A percentile compares a stretch with the other conserved stretches of the same genome.
Conservation (phyloP, 1,139 yeast species). For the Nakaseomyces nivariensis region DNA sequence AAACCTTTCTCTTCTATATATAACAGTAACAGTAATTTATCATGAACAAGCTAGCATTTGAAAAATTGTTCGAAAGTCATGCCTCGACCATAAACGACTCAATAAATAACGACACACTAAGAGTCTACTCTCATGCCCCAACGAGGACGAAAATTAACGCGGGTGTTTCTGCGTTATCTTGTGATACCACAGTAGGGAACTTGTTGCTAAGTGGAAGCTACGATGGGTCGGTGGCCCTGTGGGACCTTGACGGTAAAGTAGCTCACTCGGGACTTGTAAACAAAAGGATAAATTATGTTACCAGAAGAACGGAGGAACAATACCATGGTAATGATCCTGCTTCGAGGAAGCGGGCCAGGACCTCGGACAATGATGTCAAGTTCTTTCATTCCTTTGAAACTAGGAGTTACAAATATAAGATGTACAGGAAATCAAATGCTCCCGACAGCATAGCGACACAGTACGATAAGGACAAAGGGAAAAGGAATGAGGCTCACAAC, state of each 20-base stretch:
- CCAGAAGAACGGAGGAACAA: background rate
- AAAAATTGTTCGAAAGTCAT: background rate
- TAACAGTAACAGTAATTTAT: no score
- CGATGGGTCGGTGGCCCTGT: constrained; percentile 58
- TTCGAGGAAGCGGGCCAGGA: background rate
- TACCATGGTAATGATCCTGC: no score
- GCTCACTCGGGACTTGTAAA: constrained; percentile 9
- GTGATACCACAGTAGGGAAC: background rate
- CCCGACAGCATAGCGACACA: background rate
- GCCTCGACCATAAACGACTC: constrained; percentile 1
- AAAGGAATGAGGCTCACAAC: constrained; percentile 35
- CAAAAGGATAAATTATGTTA: constrained; percentile 4
- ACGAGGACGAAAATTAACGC: background rate
- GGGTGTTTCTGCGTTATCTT: background rate
- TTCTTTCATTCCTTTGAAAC: constrained; percentile 23
- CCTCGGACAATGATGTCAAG: constrained; percentile 4
- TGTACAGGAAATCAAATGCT: constrained; percentile 37
- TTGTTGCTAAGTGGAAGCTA: constrained; percentile 62
- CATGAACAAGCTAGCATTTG: background rate
- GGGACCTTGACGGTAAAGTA: constrained; percentile 38
- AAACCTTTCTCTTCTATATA: background rate
- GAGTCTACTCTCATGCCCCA: background rate
- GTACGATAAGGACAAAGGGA: background rate
- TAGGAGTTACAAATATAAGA: constrained; percentile 20
- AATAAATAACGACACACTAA: background rate